These are phyloP conservation scores for Diversispora epigaea DNA, from an alignment of 192 early-diverging fungal genomes.

Conservation along the genomic window DNA sequence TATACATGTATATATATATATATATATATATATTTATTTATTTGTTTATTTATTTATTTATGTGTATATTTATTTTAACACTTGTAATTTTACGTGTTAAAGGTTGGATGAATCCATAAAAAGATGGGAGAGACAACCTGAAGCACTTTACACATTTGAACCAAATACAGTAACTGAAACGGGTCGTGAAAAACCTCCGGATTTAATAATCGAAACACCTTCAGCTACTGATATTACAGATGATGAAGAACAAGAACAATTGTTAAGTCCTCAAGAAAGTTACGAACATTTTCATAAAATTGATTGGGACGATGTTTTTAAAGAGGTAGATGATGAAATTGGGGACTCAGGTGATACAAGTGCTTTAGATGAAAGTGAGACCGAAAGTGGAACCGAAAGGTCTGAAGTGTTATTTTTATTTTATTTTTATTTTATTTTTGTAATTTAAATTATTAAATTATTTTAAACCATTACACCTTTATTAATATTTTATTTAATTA, in stretches of 20 bases:
- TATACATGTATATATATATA: no score
- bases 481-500: not conserved
- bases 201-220: conserved; percentile 27
- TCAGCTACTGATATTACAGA: conserved; percentile 43
- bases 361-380: conserved; percentile 46
- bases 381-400: conserved; percentile 42
- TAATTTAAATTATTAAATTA: not conserved
- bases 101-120: conserved; percentile 74
- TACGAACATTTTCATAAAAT: conserved; percentile 36
- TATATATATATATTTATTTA: conserved; percentile 38
- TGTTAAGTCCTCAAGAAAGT: conserved; percentile 41
- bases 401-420: conserved; percentile 30
- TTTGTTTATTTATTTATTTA: conserved; percentile 25
- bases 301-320: conserved; percentile 50
- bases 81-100: conserved; percentile 2
- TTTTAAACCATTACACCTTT: not conserved
- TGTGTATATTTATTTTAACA: not conserved
- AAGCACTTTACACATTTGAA: conserved; percentile 58
- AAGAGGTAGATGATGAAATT: conserved; percentile 56
- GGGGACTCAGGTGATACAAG: conserved; percentile 40
- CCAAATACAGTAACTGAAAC: conserved; percentile 13
- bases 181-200: conserved; percentile 25
- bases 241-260: conserved; percentile 37
- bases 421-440: not conserved
- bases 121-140: conserved; percentile 71